Conservation (phyloP, 2,329 filamentous ascomycete genomes). For the Colletotrichum karsti region DNA sequence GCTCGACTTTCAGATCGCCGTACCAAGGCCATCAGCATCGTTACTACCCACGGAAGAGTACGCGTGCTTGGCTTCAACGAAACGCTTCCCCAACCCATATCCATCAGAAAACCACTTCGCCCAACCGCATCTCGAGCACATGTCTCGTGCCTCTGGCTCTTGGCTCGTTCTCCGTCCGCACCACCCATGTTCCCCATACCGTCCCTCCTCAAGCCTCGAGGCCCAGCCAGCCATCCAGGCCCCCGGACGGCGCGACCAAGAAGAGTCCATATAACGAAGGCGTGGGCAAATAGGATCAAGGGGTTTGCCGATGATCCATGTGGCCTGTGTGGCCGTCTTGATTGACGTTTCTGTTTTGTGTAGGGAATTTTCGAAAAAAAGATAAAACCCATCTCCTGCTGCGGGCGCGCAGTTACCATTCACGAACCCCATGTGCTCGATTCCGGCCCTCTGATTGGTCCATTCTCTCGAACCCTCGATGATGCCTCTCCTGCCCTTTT, state of each 20-base stretch:
- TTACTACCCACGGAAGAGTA: too few relatives aligned
- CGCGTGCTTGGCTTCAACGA: too few relatives aligned
- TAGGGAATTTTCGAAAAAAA: not conserved
- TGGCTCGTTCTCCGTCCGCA: not conserved
- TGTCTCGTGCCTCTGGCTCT: conserved; percentile 24
- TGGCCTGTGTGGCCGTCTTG: conserved; percentile 14
- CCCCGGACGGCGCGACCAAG: not conserved
- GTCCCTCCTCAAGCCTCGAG: too few relatives aligned
- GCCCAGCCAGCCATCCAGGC: not conserved
- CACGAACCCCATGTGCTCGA: conserved; percentile 29
- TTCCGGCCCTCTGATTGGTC: conserved; percentile 22
- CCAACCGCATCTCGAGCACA: conserved; percentile 21
- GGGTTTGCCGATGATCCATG: conserved; percentile 1
- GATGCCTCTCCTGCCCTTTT: conserved; percentile 30
- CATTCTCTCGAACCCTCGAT: not conserved
- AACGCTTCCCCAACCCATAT: too few relatives aligned
- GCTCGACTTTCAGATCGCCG: not conserved
- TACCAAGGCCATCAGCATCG: too few relatives aligned
- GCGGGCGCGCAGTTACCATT: conserved; percentile 18
- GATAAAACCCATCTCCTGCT: not conserved
- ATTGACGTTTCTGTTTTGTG: conserved; percentile 6
- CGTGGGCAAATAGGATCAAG: conserved; percentile 5
- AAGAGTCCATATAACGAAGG: conserved; percentile 1
- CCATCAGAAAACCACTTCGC: not conserved
- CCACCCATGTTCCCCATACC: too few relatives aligned